Base-by-base conservation (phyloP, 768 basidiomycete genomes). In the Paxillus involutus region DNA sequence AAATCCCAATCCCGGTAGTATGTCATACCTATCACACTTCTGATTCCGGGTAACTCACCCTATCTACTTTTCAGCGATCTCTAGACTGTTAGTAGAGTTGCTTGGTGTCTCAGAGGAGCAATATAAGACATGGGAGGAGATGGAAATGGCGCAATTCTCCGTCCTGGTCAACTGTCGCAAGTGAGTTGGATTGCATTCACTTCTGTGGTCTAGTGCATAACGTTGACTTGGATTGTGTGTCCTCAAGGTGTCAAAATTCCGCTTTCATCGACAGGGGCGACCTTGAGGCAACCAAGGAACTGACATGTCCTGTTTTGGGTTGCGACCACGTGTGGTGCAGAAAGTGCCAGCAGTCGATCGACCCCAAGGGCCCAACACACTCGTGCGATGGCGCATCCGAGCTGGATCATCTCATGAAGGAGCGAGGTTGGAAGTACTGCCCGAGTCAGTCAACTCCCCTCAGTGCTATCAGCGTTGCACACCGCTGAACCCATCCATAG, bases 321-420 rank as follows among this genome's bases (percentile, higher is more conserved):
- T 87, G 85, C 53, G 63, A 70, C 4, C 70, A 82, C 55, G 68
- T 73, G 29, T 87, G 85, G 86, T 87, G 85, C 65, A 84, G 77
- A 67, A 65, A 62, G 17, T 87, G 86, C 62, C 77, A 77, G 46
- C 80, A 82, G 52, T 40, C 67, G 54, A 52, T 75, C 24, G 63
- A 61, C 0, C 32, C 66, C 10, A 64, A 53, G 26, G 76, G 26
- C 26, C 26, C 26, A 6, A 26, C 26, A 47, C 82, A 85, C 60
- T 80, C 80, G 1, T 87, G 85, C 58, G 84, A 85, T 53, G 83
- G 81, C 10, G 71, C 78, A 0, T 68, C 74, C 1, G 84, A 86
- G 56, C 68, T 86, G n/a, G 73, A 78, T 13, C 70, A 77, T 47
- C 64, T 84, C 32, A 78, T 85, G 80, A 64, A 68, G 41, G 59